phyloP scores from a whole-genome alignment of 495 filamentous ascomycete species.

The Rhypophila decipiens region DNA sequence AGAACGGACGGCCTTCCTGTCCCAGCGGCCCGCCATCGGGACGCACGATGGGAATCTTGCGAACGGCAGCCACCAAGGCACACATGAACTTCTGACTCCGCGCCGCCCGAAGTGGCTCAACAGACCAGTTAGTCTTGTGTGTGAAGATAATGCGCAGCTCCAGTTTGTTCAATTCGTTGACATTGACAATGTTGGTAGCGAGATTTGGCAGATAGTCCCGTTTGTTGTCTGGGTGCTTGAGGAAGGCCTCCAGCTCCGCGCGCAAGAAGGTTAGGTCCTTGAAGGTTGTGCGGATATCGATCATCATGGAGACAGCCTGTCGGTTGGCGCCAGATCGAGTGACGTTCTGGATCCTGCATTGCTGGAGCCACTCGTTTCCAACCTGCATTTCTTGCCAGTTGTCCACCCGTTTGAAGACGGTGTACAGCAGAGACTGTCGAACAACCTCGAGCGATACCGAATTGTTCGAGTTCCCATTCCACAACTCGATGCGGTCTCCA shows the following conservation, averaged over 20 bases:
- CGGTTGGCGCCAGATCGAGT: constrained; percentile 66
- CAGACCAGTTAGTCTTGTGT: constrained; percentile 61
- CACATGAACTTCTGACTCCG: constrained; percentile 78
- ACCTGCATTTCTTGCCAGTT: constrained; percentile 64
- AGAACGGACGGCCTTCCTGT: constrained; percentile 48
- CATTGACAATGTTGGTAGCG: constrained; percentile 57
- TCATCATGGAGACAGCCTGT: constrained; percentile 58
- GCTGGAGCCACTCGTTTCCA: constrained; percentile 69
- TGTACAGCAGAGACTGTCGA: constrained; percentile 73
- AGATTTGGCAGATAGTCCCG: constrained; percentile 66
- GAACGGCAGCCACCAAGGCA: constrained; percentile 63
- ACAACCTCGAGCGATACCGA: constrained; percentile 58
- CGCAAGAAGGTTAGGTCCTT: constrained; percentile 63
- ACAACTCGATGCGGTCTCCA: constrained; percentile 70
- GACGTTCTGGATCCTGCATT: constrained; percentile 71
- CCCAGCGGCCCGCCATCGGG: constrained; percentile 56
- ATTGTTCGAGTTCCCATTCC: constrained; percentile 17
- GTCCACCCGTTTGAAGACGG: constrained; percentile 62
- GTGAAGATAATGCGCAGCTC: constrained; percentile 59
- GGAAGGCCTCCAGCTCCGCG: constrained; percentile 60
- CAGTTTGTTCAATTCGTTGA: constrained; percentile 68
- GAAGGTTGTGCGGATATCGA: constrained; percentile 64
- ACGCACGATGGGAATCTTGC: constrained; percentile 62
- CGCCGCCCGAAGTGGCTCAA: constrained; percentile 61
- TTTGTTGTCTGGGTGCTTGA: constrained; percentile 53